These are phyloP conservation scores for Naumovozyma baii DNA, from an alignment of 805 yeast genomes.

Conservation along the genomic window DNA sequence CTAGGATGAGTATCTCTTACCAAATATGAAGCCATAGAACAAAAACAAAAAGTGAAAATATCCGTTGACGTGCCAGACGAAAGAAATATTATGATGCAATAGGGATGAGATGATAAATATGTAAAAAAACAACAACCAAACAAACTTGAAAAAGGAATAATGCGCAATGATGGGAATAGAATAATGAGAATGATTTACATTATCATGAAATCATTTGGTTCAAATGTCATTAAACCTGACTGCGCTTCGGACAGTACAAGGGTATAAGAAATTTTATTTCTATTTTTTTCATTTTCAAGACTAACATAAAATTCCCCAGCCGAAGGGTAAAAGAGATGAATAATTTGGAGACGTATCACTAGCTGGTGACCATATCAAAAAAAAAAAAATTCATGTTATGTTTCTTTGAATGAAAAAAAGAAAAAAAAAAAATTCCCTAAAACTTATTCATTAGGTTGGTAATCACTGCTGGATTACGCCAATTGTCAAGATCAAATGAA, in stretches of 20 bases:
- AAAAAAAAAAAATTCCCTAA: not conserved
- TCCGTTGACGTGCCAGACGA: no score
- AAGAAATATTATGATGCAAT: no score
- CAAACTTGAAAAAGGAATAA: not conserved
- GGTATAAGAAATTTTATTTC: not conserved
- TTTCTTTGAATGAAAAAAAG: not conserved
- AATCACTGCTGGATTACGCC: conserved; percentile 41
- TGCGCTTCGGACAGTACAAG: conserved; percentile 29
- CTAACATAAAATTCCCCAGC: no score
- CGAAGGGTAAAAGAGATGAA: conserved; percentile 1
- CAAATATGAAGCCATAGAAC: no score
- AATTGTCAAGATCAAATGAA: conserved; percentile 33
- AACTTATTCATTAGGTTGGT: conserved; percentile 9
- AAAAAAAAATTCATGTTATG: not conserved
- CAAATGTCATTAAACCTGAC: conserved; percentile 25
- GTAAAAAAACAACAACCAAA: no score
- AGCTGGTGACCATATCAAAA: not conserved
- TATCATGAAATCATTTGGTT: conserved; percentile 16
- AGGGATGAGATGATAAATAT: no score
- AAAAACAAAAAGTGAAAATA: no score
- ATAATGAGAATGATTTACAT: conserved; percentile 1
- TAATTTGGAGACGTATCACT: not conserved
- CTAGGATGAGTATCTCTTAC: no score
- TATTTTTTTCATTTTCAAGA: no score
- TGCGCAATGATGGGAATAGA: not conserved